These are phyloP conservation scores for Hanseniaspora hatyaiensis DNA, from an alignment of 805 yeast genomes.

Conservation along the genomic window DNA sequence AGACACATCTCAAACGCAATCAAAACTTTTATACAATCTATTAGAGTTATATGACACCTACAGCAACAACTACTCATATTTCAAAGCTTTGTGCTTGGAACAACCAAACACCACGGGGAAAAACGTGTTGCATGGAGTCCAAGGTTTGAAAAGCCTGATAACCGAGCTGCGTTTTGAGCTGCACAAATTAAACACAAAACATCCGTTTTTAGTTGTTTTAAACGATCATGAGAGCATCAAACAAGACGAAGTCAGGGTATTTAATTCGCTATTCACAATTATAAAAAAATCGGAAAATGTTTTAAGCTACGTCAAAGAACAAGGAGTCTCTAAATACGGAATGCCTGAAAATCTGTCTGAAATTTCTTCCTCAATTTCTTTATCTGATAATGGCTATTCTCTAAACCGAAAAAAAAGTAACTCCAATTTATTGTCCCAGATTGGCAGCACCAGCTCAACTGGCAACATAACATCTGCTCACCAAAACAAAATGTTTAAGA, in stretches of 20 bases:
- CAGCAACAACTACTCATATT: conserved; percentile 47
- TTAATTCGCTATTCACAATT: conserved; percentile 13
- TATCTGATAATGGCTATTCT: not conserved
- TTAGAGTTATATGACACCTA: conserved; percentile 47
- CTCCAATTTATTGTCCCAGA: not conserved
- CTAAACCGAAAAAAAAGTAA: not conserved
- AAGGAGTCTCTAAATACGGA: not conserved
- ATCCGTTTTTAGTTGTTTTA: conserved; percentile 22
- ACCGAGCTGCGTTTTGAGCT: conserved; percentile 47
- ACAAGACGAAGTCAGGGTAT: conserved; percentile 16
- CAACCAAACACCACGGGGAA: conserved; percentile 42
- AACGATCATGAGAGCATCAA: conserved; percentile 20
- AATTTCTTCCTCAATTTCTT: not conserved
- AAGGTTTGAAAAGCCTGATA: conserved; percentile 66
- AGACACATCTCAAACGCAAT: not conserved
- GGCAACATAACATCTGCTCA: not conserved
- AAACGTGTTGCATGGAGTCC: conserved; percentile 25
- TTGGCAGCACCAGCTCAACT: not conserved
- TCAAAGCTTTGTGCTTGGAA: conserved; percentile 49
- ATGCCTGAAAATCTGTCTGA: not conserved
- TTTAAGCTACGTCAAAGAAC: not conserved
- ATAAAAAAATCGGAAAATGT: conserved; percentile 16
- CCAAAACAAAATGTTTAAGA: conserved; percentile 15
- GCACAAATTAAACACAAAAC: conserved; percentile 39
- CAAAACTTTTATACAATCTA: conserved; percentile 46